Evolutionary conservation across 1,284 basidiomycete species (phyloP), one percentile per base, ranked within the genome.

Genomic region (Stygiomarasmius scandens): DNA sequence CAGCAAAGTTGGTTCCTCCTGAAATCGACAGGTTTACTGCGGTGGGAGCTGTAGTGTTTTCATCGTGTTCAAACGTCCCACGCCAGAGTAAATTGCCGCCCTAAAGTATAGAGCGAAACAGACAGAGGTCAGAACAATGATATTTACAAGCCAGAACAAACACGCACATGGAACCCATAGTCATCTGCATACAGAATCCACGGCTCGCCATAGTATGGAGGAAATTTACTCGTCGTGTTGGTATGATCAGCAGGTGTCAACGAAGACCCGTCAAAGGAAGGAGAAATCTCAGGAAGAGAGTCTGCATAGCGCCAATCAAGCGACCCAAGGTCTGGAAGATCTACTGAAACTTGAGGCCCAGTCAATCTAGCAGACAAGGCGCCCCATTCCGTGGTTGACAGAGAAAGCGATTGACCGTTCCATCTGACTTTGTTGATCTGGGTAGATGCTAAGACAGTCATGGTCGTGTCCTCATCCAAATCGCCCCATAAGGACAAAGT

Each of bases 121-220:
- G 84, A 59, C 82, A 85, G 81, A 83, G 62, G 83, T 85, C 23
- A 85, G 63, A 10, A 46, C 1, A 20, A 24, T 20, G 25, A 1
- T 32, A 14, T 8, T 29, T n/a, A 19, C 27, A 5, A 4, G n/a
- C 2, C 34, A 45, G 22, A 20, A 38, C 2, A 24, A 19, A 51
- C 19, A 6, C 19, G 27, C 2, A 51, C 38, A 34, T 29, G 16
- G 19, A 3, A 24, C 29, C 64, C 27, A 47, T 63, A 20, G 70
- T 62, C 12, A 45, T 50, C 43, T 12, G 41, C 52, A 27, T 54
- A 54, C 38, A 54, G 27, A 27, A 54, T 46, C 43, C 52, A 45
- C 25, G 41, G 41, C 27, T 54, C 29, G 16, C 52, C 52, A 19
- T 54, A 54, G 27, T 19, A 45, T 22, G 22, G 43, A 3, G 72